A percentile compares a stretch with the other conserved stretches of the same genome.
Conservation (phyloP, 2,329 filamentous ascomycete species). For the Huntiella decipiens region DNA sequence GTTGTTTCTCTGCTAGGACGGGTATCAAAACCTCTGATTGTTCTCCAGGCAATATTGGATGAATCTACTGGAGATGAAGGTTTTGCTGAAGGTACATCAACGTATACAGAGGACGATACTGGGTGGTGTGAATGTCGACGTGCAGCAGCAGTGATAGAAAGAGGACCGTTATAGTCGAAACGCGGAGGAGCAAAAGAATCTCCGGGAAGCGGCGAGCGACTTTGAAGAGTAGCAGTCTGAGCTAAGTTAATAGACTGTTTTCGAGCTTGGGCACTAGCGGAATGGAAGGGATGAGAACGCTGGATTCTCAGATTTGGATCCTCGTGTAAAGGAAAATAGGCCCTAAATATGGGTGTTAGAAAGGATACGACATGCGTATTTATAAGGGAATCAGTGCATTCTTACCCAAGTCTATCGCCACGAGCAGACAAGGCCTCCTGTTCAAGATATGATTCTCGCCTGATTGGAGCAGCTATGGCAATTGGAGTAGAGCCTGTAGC, state of each 20-base stretch:
- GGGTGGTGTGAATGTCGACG: conserved; percentile 4
- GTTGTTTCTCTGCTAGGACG: not conserved
- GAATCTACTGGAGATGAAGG: not conserved
- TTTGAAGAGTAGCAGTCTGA: conserved; percentile 6
- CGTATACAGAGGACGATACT: not conserved
- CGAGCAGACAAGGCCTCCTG: conserved; percentile 33
- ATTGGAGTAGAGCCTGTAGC: conserved; percentile 23
- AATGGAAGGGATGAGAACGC: conserved; percentile 31
- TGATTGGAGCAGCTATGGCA: conserved; percentile 22
- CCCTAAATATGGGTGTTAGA: conserved; percentile 20
- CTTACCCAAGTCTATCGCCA: conserved; percentile 39
- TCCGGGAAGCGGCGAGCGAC: not conserved
- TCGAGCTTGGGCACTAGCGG: conserved; percentile 11
- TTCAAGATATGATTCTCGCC: conserved; percentile 7
- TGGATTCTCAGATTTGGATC: conserved; percentile 28
- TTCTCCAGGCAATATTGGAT: conserved; percentile 8
- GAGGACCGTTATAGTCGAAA: conserved; percentile 1
- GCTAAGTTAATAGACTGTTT: conserved; percentile 10
- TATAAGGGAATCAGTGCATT: conserved; percentile 14
- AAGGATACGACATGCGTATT: not conserved
- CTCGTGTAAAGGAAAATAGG: conserved; percentile 42
- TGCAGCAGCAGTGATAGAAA: conserved; percentile 1
- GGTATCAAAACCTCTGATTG: conserved; percentile 6
- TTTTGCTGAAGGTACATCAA: not conserved
- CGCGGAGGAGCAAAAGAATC: not conserved